Evolutionary conservation across 352 stramenopile species (phyloP).

Genomic region (Phytophthora aleatoria): DNA sequence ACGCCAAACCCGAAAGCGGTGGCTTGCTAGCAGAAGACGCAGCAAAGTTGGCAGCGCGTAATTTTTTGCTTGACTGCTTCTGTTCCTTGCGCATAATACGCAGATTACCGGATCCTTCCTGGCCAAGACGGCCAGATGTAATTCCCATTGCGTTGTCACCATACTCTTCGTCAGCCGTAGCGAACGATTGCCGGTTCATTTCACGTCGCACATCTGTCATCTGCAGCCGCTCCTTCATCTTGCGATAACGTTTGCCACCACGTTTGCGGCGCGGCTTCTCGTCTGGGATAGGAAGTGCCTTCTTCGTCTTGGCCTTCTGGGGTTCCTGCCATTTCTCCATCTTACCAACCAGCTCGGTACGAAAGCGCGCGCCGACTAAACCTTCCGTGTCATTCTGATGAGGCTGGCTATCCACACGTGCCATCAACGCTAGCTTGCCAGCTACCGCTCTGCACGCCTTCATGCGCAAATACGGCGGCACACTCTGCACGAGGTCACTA

Average conservation of each 20-base stretch:
- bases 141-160: conserved; percentile 99
- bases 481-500: conserved; percentile 91
- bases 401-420: conserved; percentile 92
- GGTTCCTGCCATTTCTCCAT: conserved; percentile 98
- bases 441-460: conserved; percentile 95
- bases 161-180: conserved; percentile 94
- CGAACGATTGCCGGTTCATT: conserved; percentile 96
- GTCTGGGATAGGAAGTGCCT: conserved; percentile 96
- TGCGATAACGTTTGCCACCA: conserved; percentile 93
- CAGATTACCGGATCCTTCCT: conserved; percentile 89
- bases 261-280: conserved; percentile 95
- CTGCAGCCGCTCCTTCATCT: conserved; percentile 97
- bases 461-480: conserved; percentile 92
- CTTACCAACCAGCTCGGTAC: conserved; percentile 92
- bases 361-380: conserved; percentile 84
- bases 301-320: conserved; percentile 96
- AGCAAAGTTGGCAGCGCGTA: conserved; percentile 89
- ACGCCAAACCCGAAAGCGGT: conserved; percentile 91
- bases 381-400: conserved; percentile 70
- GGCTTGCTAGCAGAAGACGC: conserved; percentile 46
- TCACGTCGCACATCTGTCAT: conserved; percentile 98
- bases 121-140: conserved; percentile 90
- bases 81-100: conserved; percentile 91
- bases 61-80: conserved; percentile 92
- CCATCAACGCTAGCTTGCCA: conserved; percentile 90